A percentile compares a stretch with the other conserved stretches of the same genome.
Conservation (phyloP, 2,329 filamentous ascomycete species). For the Aspergillus clavatus region DNA sequence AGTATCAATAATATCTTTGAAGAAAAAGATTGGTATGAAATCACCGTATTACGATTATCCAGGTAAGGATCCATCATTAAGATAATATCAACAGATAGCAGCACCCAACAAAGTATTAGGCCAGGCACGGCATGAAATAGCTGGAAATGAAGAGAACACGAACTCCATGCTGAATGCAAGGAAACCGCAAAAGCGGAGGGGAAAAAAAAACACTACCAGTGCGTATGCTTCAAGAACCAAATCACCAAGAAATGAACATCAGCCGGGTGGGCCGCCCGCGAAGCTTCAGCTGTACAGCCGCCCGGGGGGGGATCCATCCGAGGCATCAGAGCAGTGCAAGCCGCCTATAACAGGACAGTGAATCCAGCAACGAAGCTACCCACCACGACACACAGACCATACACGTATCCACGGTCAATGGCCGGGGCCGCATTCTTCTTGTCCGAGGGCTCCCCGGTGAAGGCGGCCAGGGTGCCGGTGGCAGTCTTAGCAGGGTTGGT, state of each 20-base stretch:
- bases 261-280: background rate
- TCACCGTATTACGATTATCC: background rate
- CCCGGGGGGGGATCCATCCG: background rate
- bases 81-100: background rate
- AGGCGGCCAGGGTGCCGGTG: constrained; percentile 30
- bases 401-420: constrained; percentile 52
- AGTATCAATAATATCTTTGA: no score
- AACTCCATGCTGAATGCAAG: background rate
- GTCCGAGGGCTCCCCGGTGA: constrained; percentile 24
- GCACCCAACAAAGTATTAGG: background rate
- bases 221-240: background rate
- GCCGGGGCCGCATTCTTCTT: constrained; percentile 37
- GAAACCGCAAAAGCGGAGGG: background rate
- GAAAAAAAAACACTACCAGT: background rate
- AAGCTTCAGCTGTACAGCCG: background rate
- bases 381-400: constrained; percentile 52
- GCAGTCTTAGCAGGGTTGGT: constrained; percentile 27
- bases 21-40: background rate
- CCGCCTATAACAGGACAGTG: constrained; percentile 46
- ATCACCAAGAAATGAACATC: background rate
- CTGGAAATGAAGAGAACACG: background rate
- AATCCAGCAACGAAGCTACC: constrained; percentile 56
- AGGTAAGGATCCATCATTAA: background rate
- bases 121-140: background rate
- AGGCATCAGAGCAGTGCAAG: no score